Evolutionary conservation across 331 rosid genomes (phyloP), one percentile per base, ranked within the genome.

Genomic region (Prunus yedoensis): DNA sequence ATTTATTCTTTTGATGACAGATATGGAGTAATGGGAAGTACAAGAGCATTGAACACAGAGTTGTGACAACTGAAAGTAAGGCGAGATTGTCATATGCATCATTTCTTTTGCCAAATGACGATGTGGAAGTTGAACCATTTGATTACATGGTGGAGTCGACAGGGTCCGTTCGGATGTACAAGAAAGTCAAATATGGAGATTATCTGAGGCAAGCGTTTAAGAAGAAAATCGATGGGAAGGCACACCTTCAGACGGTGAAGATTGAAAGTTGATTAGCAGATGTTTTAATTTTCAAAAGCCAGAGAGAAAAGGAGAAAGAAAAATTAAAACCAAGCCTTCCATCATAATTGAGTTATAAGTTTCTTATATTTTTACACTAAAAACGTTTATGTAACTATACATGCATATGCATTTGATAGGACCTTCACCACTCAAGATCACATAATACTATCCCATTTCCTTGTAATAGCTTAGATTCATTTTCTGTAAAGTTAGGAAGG

Each of bases 71-170:
- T 14, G 28, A 68, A 15, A 67, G 7, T 14, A 49, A 41, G n/a
- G 10, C 43, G 7, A 74, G 83, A 25, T 47, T 45, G n/a, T 74
- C 85, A 21, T 27, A 70, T 12, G 83, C 76, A 12, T 47, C 67
- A 3, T 79, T 84, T 71, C 23, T 87, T 25, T 1, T 1, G 30
- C 88, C 87, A 56, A 64, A 18, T 0, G 47, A 49, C 5, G 82
- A 84, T 54, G 83, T 50, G 27, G 80, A 82, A 66, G 71, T 87
- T 59, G 83, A 60, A 49, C 87, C 91, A 13, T 53, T 82, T 52
- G 68, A 64, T 61, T 70, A 52, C 32, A 7, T 67, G 64, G 9
- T 77, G 30, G 83, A 82, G 70, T 73, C 72, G 14, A 62, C 72
- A 14, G 78, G 62, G 47, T 59, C 85, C 18, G 3, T 56, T 72